Conservation (phyloP, 2,329 filamentous ascomycete genomes). For the Madurella fahalii region DNA sequence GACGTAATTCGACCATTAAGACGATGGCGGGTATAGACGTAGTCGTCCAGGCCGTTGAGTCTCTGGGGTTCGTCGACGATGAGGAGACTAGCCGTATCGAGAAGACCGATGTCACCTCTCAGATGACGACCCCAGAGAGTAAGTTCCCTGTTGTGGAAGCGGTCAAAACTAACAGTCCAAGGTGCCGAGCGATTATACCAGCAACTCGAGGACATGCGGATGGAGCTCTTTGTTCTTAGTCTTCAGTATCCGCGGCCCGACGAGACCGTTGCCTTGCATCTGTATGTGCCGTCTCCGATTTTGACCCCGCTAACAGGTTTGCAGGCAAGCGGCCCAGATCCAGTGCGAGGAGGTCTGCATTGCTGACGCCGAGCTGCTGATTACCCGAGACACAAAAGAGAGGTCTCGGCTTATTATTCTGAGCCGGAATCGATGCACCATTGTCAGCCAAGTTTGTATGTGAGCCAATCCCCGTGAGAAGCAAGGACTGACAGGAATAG, state of each 20-base stretch:
- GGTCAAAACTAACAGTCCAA: not conserved
- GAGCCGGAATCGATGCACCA: constrained; percentile 25
- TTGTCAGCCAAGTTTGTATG: constrained; percentile 25
- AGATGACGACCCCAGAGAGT: constrained; percentile 21
- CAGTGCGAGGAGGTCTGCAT: constrained; percentile 24
- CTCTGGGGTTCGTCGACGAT: not conserved
- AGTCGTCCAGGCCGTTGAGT: constrained; percentile 1
- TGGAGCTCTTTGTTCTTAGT: constrained; percentile 11
- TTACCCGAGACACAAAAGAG: constrained; percentile 15
- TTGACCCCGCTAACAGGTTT: too few relatives aligned
- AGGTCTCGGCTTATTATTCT: constrained; percentile 24
- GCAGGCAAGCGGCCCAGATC: constrained; percentile 24
- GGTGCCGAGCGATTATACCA: constrained; percentile 2
- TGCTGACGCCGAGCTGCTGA: constrained; percentile 22
- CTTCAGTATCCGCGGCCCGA: constrained; percentile 10
- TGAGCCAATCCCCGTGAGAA: too few relatives aligned
- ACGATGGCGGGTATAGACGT: not conserved
- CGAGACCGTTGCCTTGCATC: constrained; percentile 11
- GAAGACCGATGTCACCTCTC: constrained; percentile 19
- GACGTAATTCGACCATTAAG: too few relatives aligned
- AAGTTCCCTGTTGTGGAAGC: too few relatives aligned
- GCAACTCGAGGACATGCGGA: constrained; percentile 13
- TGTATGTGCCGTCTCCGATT: constrained; percentile 15
- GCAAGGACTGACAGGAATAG: too few relatives aligned
- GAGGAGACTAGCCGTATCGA: constrained; percentile 1